Percentiles rank a stretch among this genome's conserved stretches.
Evolutionary conservation across 2,329 filamentous ascomycete species (phyloP).

Genomic region (Emergomyces pasteurianus): DNA sequence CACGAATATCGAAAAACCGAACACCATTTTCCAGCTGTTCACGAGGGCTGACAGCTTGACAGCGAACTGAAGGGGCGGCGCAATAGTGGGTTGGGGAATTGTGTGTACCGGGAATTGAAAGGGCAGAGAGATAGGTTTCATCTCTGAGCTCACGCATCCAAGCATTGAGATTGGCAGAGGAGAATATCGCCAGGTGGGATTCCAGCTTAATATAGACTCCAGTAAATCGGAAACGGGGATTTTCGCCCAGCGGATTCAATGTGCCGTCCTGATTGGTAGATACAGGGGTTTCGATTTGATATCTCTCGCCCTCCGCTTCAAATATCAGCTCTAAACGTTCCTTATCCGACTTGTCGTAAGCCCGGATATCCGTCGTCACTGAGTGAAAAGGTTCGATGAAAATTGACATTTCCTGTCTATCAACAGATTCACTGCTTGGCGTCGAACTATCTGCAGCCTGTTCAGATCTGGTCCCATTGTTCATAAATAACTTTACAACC

Average conservation of each 20-base stretch:
- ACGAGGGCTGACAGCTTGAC: slow-evolving; percentile 66
- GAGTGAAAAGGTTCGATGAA: slow-evolving; percentile 57
- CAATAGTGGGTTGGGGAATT: slow-evolving; percentile 79
- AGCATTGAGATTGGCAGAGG: slow-evolving; percentile 52
- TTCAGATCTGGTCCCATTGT: slow-evolving; percentile 27
- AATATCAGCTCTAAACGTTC: slow-evolving; percentile 67
- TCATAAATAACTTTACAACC: slow-evolving; percentile 37
- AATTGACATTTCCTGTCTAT: slow-evolving; percentile 51
- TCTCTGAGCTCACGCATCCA: slow-evolving; percentile 77
- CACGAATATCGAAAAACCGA: slow-evolving; percentile 85
- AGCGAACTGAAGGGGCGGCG: slow-evolving; percentile 83
- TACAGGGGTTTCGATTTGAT: slow-evolving; percentile 62
- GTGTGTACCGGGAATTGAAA: slow-evolving; percentile 91
- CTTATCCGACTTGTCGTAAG: slow-evolving; percentile 43
- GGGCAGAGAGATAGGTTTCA: slow-evolving; percentile 59
- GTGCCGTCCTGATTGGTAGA: slow-evolving; percentile 47
- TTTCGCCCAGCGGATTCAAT: slow-evolving; percentile 45
- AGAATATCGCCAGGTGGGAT: slow-evolving; percentile 51
- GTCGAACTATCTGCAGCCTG: slow-evolving; percentile 34
- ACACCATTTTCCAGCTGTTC: slow-evolving; percentile 82
- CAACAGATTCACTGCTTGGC: slow-evolving; percentile 47
- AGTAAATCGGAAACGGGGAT: slow-evolving; percentile 47
- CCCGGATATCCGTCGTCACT: slow-evolving; percentile 49
- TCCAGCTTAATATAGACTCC: slow-evolving; percentile 51
- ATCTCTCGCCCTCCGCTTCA: slow-evolving; percentile 48